phyloP scores from a whole-genome alignment of 2,329 filamentous ascomycete genomes.

The Rhinocladiella mackenziei region DNA sequence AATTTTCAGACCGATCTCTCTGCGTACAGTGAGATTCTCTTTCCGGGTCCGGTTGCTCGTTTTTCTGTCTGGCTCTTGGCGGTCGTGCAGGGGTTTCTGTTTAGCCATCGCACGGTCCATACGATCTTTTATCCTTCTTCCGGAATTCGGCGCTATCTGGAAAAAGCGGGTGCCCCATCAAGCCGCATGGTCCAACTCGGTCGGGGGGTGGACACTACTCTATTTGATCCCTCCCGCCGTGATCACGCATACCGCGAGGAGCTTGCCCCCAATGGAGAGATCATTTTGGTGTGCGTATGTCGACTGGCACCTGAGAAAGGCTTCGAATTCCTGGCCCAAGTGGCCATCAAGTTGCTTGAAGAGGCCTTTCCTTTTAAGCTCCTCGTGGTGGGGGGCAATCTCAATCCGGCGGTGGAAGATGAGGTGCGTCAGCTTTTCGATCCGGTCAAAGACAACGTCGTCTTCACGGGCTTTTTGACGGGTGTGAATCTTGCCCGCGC shows the following conservation, averaged over 20 bases:
- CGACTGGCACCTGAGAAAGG: conserved; percentile 67
- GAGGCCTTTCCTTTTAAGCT: conserved; percentile 57
- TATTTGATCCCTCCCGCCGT: conserved; percentile 56
- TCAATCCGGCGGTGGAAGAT: conserved; percentile 58
- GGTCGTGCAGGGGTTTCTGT: conserved; percentile 63
- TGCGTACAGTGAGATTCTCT: conserved; percentile 66
- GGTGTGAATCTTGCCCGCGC: conserved; percentile 60
- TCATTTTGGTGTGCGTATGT: conserved; percentile 63
- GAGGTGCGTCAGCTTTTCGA: conserved; percentile 60
- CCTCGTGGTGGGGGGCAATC: conserved; percentile 65
- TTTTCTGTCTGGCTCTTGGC: conserved; percentile 61
- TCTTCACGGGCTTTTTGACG: conserved; percentile 64
- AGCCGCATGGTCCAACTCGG: conserved; percentile 59
- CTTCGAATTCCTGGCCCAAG: conserved; percentile 62
- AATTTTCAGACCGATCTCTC: conserved; percentile 71
- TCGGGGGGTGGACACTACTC: conserved; percentile 60
- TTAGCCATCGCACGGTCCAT: conserved; percentile 57
- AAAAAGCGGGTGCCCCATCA: conserved; percentile 52
- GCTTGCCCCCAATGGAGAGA: conserved; percentile 59
- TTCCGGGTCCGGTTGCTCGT: conserved; percentile 58
- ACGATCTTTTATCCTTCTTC: conserved; percentile 67
- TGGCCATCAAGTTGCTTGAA: conserved; percentile 52
- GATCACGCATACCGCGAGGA: conserved; percentile 50
- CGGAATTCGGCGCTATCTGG: conserved; percentile 60
- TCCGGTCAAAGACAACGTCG: conserved; percentile 52